These are phyloP conservation scores for Ophiocordyceps unilateralis DNA, from an alignment of 2,329 filamentous ascomycete species.

Conservation along the genomic window DNA sequence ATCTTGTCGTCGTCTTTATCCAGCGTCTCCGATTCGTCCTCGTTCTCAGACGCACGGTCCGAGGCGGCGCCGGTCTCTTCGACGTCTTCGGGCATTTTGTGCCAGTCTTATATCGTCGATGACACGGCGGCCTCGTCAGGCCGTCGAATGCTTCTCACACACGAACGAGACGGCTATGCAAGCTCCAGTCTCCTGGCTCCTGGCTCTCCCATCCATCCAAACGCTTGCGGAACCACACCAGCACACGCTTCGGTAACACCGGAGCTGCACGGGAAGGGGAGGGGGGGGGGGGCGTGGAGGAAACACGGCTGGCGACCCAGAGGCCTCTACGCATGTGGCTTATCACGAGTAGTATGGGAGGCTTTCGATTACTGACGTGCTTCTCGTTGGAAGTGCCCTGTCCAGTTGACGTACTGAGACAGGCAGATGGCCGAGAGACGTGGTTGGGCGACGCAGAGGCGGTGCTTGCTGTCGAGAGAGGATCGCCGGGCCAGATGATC, in stretches of 20 bases:
- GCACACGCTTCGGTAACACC: constrained; percentile 13
- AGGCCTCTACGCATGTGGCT: constrained; percentile 8
- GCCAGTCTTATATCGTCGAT: constrained; percentile 26
- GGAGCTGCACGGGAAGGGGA: constrained; percentile 5
- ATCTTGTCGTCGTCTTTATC: constrained; percentile 34
- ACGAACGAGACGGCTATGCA: constrained; percentile 16
- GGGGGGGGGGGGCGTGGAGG: constrained; percentile 7
- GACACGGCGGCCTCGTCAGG: constrained; percentile 6
- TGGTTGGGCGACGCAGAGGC: constrained; percentile 1
- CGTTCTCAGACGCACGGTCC: constrained; percentile 41
- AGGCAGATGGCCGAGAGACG: not conserved
- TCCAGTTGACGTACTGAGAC: constrained; percentile 3
- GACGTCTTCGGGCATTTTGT: constrained; percentile 37
- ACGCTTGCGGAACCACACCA: constrained; percentile 17
- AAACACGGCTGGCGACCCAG: constrained; percentile 10
- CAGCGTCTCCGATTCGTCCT: constrained; percentile 32
- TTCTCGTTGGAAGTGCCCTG: not conserved
- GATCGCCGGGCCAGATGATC: constrained; percentile 8
- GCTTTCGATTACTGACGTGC: constrained; percentile 1
- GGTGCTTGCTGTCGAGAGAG: constrained; percentile 3
- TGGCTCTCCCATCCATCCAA: constrained; percentile 10
- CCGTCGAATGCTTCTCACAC: constrained; percentile 3
- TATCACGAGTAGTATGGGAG: not conserved
- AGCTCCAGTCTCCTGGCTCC: constrained; percentile 11
- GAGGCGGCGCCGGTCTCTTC: constrained; percentile 38